These are phyloP conservation scores for Simplicillium sp. DNA, from an alignment of 2,329 filamentous ascomycete genomes.

Conservation along the genomic window DNA sequence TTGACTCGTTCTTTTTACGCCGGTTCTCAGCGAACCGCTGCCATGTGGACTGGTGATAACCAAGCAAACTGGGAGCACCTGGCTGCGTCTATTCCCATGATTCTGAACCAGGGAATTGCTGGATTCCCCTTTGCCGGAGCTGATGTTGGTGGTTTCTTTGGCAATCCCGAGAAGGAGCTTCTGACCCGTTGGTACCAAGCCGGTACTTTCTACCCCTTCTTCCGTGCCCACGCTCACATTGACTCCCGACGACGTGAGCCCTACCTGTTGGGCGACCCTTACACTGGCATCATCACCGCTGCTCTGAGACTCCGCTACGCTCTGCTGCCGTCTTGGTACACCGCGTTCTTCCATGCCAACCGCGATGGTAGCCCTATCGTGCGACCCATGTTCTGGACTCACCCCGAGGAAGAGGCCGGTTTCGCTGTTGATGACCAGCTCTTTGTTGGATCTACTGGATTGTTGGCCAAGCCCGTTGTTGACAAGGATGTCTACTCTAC, in stretches of 20 bases:
- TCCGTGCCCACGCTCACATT: conserved; percentile 94
- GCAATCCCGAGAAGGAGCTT: conserved; percentile 88
- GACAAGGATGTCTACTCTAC: conserved; percentile 63
- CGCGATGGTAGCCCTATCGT: conserved; percentile 78
- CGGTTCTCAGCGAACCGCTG: conserved; percentile 79
- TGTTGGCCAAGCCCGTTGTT: conserved; percentile 88
- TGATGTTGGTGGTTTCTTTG: conserved; percentile 96
- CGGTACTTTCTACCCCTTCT: conserved; percentile 95
- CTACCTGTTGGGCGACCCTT: conserved; percentile 77
- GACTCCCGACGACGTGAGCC: conserved; percentile 91
- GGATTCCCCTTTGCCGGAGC: conserved; percentile 92
- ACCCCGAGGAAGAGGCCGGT: conserved; percentile 77
- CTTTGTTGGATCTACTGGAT: conserved; percentile 78
- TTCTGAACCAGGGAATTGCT: conserved; percentile 82
- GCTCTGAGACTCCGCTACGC: conserved; percentile 83
- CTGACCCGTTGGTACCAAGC: conserved; percentile 94
- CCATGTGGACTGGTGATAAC: conserved; percentile 99
- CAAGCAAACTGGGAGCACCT: conserved; percentile 88
- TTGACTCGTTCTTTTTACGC: conserved; percentile 89
- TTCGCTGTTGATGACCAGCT: conserved; percentile 89
- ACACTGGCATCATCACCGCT: conserved; percentile 76
- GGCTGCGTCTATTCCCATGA: conserved; percentile 84
- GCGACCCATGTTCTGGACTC: conserved; percentile 85
- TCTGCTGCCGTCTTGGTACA: conserved; percentile 91
- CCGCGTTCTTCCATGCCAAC: conserved; percentile 85